A percentile compares a stretch with the other conserved stretches of the same genome.
These are phyloP conservation scores for Tolypocladium tundrense DNA, from an alignment of 2,329 filamentous ascomycete genomes.

Conservation along the genomic window DNA sequence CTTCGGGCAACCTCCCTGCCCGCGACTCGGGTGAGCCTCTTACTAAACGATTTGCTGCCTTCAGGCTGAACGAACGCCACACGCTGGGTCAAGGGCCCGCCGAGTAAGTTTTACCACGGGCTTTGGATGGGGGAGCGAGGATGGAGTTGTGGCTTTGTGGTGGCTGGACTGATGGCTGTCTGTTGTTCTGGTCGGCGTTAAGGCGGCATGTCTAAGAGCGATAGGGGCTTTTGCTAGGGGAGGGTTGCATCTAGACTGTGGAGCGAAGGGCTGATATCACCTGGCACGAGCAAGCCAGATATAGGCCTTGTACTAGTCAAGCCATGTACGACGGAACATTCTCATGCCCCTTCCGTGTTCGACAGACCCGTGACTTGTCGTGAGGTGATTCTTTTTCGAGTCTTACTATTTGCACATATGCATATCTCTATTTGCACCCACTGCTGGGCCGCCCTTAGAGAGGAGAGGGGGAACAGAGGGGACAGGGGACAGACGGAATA, in stretches of 20 bases:
- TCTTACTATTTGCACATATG: too few species aligned
- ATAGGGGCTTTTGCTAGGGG: background rate
- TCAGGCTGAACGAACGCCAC: slow-evolving; percentile 45
- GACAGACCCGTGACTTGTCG: too few species aligned
- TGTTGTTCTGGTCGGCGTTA: background rate
- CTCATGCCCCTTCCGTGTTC: too few species aligned
- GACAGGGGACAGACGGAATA: too few species aligned
- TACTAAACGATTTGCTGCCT: slow-evolving; percentile 57
- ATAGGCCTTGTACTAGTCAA: too few species aligned
- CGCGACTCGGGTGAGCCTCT: slow-evolving; percentile 40
- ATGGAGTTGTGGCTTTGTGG: background rate
- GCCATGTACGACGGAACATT: too few species aligned
- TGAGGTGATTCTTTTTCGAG: too few species aligned
- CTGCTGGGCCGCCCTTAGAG: too few species aligned
- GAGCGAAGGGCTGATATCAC: background rate
- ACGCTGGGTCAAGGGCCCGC: background rate
- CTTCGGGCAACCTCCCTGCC: slow-evolving; percentile 11
- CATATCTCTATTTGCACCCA: too few species aligned
- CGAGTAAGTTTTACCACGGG: background rate
- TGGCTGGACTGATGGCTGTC: background rate
- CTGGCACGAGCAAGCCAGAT: background rate
- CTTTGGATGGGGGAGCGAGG: background rate
- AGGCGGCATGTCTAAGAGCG: background rate
- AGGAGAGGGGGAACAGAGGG: too few species aligned
- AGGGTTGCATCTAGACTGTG: background rate